Evolutionary conservation across 306 rosid species (phyloP).

Genomic region (Begonia peltatifolia): DNA sequence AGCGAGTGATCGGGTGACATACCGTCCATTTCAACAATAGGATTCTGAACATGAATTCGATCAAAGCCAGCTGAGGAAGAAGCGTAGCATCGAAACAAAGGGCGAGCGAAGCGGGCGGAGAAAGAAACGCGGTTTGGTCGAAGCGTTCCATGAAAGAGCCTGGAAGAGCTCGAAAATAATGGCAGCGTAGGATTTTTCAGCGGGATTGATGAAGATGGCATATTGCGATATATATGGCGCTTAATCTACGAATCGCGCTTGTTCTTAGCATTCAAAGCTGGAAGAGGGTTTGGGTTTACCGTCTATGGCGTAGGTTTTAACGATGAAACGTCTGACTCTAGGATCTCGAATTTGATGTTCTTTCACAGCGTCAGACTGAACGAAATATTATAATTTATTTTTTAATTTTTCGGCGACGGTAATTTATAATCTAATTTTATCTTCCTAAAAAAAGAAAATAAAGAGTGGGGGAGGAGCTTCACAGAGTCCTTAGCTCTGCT

Average conservation of each 20-base stretch:
- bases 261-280: conserved; percentile 21
- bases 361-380: too few species aligned
- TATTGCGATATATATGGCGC: conserved; percentile 26
- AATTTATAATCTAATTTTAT: too few species aligned
- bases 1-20: neutral
- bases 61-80: conserved; percentile 21
- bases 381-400: too few species aligned
- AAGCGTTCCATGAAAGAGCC: conserved; percentile 18
- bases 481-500: neutral
- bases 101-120: conserved; percentile 15
- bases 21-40: conserved; percentile 98
- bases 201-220: conserved; percentile 18
- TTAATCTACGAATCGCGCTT: conserved; percentile 17
- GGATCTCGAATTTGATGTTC: neutral
- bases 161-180: conserved; percentile 13
- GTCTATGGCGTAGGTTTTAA: neutral
- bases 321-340: neutral
- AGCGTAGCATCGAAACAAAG: conserved; percentile 62
- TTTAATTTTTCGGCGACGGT: too few species aligned
- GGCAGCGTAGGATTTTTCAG: conserved; percentile 32
- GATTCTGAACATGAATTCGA: conserved; percentile 52
- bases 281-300: neutral
- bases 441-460: neutral
- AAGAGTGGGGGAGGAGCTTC: neutral
- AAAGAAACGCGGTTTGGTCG: conserved; percentile 26